Evolutionary conservation across 1,284 basidiomycete species (phyloP), one percentile per base, ranked within the genome.

Genomic region (Cryptococcus hybrid): DNA sequence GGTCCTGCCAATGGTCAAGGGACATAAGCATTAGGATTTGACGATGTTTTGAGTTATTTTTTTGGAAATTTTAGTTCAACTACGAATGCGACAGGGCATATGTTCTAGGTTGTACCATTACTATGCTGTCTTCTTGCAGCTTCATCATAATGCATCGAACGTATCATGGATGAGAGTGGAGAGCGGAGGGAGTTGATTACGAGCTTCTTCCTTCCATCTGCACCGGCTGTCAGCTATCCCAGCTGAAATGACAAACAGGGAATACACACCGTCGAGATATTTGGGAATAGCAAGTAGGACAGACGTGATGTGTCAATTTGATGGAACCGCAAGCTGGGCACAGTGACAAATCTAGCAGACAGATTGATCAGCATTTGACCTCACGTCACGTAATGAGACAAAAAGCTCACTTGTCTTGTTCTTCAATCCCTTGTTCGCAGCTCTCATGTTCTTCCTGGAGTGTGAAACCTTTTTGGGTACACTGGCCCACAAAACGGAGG

Each of bases 401-500:
- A 18, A n/a, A 6, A 38, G 35, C 88, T 64, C 70, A 92, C 95
- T 94, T 56, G 86, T 85, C 75, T 93, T 92, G 78, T 97, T 93
- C 78, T 94, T 93, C 68, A 97, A 79, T 0, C 93, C 93, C 79
- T 98, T 98, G 78, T 95, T 92, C 3, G 93, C 89, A 56, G 86
- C 85, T 36, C 94, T 84, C 93, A 97, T 97, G n/a, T 87, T 84
- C 78, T 98, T 98, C 51, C 90, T 83, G 36, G 91, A 93, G 77
- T 97, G 94, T 0, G 92, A 92, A 7, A 87, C 84, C 81, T 96
- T 96, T 78, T 88, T n/a, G n/a, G 95, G 95, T 2, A 95, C 94
- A 45, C 54, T 56, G 13, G 94, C 94, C 49, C 90, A 84, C 34
- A 98, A 79, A 96, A 86, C 1, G 92, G 85, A 30, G 94, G 92